A percentile compares a stretch with the other conserved stretches of the same genome.
Evolutionary conservation across 345 rosid genomes (phyloP).

Genomic region (Citrus unshiu): DNA sequence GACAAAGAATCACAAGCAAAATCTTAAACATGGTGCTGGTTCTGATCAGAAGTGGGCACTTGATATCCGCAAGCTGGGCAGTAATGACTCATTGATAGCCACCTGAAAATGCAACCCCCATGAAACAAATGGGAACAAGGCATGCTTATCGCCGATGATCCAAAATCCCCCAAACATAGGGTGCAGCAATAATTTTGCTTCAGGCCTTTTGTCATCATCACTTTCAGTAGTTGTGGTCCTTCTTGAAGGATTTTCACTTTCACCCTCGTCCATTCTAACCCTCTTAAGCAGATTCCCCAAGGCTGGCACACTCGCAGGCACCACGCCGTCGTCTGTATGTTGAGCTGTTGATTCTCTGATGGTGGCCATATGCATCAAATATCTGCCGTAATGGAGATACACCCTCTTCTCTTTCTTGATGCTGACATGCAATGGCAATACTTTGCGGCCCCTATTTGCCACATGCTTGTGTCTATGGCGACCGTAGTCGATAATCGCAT

Average conservation of each 20-base stretch:
- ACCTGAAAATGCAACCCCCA: neutral
- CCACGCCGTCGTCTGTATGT: neutral
- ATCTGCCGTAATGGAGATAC: neutral
- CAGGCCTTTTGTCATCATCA: neutral
- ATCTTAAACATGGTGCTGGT: neutral
- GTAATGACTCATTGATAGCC: conserved; percentile 2
- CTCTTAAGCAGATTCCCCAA: neutral
- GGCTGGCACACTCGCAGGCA: neutral
- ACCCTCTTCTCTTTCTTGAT: neutral
- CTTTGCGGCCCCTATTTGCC: neutral
- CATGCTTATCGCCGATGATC: neutral
- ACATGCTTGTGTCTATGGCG: neutral
- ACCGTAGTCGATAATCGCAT: neutral
- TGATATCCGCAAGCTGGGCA: neutral
- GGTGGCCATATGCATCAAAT: neutral
- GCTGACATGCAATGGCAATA: neutral
- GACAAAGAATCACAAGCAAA: neutral
- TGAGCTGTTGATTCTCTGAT: neutral
- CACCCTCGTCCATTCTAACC: neutral
- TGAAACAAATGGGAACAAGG: conserved; percentile 3
- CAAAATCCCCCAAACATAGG: neutral
- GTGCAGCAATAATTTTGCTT: neutral
- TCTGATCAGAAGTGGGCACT: neutral
- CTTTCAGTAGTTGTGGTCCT: too few species aligned
- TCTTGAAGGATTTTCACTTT: neutral